Evolutionary conservation across 2,329 filamentous ascomycete genomes (phyloP).

Genomic region (Venturia aucupariae): DNA sequence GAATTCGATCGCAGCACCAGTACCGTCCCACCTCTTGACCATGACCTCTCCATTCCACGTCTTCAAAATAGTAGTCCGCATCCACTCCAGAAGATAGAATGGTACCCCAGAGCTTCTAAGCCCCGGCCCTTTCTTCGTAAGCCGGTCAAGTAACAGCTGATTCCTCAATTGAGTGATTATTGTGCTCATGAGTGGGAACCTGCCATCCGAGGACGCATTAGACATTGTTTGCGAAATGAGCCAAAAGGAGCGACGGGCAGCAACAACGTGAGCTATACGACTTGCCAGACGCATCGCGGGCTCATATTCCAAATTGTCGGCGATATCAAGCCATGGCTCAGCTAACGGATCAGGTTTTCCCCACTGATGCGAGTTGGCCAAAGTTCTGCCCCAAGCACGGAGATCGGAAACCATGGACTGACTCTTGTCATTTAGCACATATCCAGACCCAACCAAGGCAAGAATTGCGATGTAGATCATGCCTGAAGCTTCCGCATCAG

Average conservation of each 20-base stretch:
- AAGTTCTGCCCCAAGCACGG: constrained; percentile 20
- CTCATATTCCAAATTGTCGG: constrained; percentile 41
- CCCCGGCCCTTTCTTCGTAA: neutral
- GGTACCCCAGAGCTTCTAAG: neutral
- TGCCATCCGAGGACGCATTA: constrained; percentile 15
- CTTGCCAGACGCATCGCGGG: constrained; percentile 41
- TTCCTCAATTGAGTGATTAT: constrained; percentile 8
- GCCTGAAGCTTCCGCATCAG: constrained; percentile 30
- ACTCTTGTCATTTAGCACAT: constrained; percentile 30
- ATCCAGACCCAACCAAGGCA: constrained; percentile 22
- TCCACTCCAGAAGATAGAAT: constrained; percentile 52
- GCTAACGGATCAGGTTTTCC: constrained; percentile 20
- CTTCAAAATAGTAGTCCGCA: constrained; percentile 62
- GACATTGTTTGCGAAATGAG: constrained; percentile 34
- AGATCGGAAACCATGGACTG: constrained; percentile 31
- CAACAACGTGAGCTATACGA: constrained; percentile 40
- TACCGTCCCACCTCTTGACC: constrained; percentile 59
- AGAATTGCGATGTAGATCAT: constrained; percentile 33
- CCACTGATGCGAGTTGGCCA: constrained; percentile 26
- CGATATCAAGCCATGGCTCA: constrained; percentile 26
- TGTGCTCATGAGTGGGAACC: constrained; percentile 8
- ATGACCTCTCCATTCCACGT: constrained; percentile 72
- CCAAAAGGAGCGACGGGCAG: constrained; percentile 37
- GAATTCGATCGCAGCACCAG: constrained; percentile 68
- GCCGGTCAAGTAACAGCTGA: neutral